A percentile compares a stretch with the other conserved stretches of the same genome.
Conservation (phyloP, 1,284 basidiomycete genomes). For the Cryptococcus sp. region DNA sequence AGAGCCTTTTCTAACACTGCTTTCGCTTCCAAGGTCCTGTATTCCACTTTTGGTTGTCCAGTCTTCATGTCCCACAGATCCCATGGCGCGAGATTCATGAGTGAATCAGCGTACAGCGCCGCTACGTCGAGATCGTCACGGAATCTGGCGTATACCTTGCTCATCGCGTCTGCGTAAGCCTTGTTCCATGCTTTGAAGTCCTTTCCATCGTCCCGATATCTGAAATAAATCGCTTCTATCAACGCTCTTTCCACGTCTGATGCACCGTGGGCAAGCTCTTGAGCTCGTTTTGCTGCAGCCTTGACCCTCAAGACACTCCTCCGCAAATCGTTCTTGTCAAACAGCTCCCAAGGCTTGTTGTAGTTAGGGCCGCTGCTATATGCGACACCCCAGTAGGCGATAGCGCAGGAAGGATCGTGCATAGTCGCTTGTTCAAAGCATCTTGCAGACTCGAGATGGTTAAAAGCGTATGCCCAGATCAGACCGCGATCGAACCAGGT, state of each 20-base stretch:
- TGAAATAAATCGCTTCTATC: slow-evolving; percentile 10
- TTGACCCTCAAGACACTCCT: slow-evolving; percentile 2
- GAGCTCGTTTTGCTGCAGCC: slow-evolving; percentile 1
- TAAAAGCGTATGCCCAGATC: slow-evolving; percentile 44
- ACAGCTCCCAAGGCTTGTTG: slow-evolving; percentile 42
- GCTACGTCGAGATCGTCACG: slow-evolving; percentile 36
- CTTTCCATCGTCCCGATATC: background rate
- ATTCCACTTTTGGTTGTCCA: slow-evolving; percentile 23
- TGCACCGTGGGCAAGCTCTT: background rate
- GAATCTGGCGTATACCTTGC: slow-evolving; percentile 29
- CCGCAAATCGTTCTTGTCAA: slow-evolving; percentile 21
- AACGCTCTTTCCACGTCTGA: slow-evolving; percentile 16
- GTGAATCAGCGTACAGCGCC: slow-evolving; percentile 39
- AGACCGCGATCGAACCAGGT: slow-evolving; percentile 48
- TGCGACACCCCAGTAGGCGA: slow-evolving; percentile 46
- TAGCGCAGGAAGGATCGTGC: slow-evolving; percentile 32
- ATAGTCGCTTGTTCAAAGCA: slow-evolving; percentile 38
- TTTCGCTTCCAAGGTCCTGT: slow-evolving; percentile 30
- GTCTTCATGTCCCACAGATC: slow-evolving; percentile 45
- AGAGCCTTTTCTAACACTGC: slow-evolving; percentile 34
- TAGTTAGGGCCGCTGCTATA: slow-evolving; percentile 47
- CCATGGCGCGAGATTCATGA: slow-evolving; percentile 47
- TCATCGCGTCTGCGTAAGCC: slow-evolving; percentile 36
- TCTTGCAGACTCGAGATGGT: slow-evolving; percentile 39
- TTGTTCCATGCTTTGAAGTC: slow-evolving; percentile 30